phyloP scores from a whole-genome alignment of 257 asterid species.

The Solanum etuberosum region DNA sequence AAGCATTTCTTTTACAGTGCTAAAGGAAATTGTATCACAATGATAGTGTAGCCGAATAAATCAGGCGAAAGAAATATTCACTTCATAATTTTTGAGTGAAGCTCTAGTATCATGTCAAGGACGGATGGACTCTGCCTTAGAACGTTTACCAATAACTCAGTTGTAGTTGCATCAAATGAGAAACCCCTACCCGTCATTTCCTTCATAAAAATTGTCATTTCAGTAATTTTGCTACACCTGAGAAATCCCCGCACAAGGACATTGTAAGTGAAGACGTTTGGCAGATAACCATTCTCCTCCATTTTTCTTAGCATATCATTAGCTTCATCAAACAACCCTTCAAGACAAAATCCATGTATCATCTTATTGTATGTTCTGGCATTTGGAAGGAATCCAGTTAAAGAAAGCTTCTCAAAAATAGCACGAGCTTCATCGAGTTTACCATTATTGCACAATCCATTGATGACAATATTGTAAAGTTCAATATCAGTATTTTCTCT shows the following conservation, averaged over 20 bases:
- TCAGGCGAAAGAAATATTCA: neutral
- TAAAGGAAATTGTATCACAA: too few relatives aligned
- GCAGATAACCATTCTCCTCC: neutral
- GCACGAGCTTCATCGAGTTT: neutral
- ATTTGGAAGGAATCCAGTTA: neutral
- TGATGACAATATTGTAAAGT: neutral
- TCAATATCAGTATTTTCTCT: neutral
- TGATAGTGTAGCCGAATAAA: too few relatives aligned
- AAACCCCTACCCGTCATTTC: constrained; percentile 4
- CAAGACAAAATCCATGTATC: neutral
- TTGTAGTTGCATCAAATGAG: neutral
- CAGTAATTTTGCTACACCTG: neutral
- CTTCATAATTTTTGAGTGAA: neutral
- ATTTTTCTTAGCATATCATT: neutral
- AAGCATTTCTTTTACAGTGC: too few relatives aligned
- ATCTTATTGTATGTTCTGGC: neutral
- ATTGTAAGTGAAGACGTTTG: neutral
- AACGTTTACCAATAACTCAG: neutral
- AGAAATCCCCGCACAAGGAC: neutral
- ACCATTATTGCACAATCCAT: neutral
- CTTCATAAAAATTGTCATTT: neutral
- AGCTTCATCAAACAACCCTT: constrained; percentile 9
- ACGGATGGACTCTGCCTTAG: neutral
- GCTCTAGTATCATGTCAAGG: neutral
- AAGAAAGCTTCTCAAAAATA: neutral